phyloP scores from a whole-genome alignment of 2,329 filamentous ascomycete species.

The Thielaviopsis euricoi region DNA sequence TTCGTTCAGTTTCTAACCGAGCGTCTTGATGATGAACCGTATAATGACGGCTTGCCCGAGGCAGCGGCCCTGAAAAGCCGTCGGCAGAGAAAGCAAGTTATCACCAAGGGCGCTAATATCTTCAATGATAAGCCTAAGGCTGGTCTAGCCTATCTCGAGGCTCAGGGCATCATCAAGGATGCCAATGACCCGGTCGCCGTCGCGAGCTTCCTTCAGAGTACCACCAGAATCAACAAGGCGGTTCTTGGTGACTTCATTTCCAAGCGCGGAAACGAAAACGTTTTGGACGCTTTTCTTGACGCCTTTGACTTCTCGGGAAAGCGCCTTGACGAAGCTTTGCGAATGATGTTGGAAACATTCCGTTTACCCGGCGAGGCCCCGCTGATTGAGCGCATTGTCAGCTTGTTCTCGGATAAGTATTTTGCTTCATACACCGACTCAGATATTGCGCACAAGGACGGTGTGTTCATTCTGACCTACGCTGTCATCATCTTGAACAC shows the following conservation, averaged over 20 bases:
- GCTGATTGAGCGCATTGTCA: slow-evolving; percentile 85
- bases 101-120: slow-evolving; percentile 72
- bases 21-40: slow-evolving; percentile 55
- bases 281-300: slow-evolving; percentile 69
- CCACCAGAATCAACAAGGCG: slow-evolving; percentile 76
- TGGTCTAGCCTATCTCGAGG: slow-evolving; percentile 70
- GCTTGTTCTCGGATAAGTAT: slow-evolving; percentile 74
- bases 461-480: slow-evolving; percentile 80
- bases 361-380: slow-evolving; percentile 84
- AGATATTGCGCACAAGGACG: slow-evolving; percentile 69
- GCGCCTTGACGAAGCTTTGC: slow-evolving; percentile 76
- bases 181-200: slow-evolving; percentile 58
- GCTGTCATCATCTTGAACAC: slow-evolving; percentile 97
- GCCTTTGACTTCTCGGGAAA: slow-evolving; percentile 80
- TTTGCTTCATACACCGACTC: slow-evolving; percentile 49
- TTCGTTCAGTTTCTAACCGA: slow-evolving; percentile 89
- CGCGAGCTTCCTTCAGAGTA: slow-evolving; percentile 76
- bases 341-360: slow-evolving; percentile 78
- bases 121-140: slow-evolving; percentile 93
- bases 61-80: slow-evolving; percentile 49
- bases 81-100: slow-evolving; percentile 66
- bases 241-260: slow-evolving; percentile 84
- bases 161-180: slow-evolving; percentile 71
- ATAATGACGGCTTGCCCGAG: slow-evolving; percentile 42
- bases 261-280: slow-evolving; percentile 73